Percentiles rank a stretch among this genome's conserved stretches.
Conservation (phyloP, 2,329 filamentous ascomycete genomes). For the Trichoderma lentiforme region DNA sequence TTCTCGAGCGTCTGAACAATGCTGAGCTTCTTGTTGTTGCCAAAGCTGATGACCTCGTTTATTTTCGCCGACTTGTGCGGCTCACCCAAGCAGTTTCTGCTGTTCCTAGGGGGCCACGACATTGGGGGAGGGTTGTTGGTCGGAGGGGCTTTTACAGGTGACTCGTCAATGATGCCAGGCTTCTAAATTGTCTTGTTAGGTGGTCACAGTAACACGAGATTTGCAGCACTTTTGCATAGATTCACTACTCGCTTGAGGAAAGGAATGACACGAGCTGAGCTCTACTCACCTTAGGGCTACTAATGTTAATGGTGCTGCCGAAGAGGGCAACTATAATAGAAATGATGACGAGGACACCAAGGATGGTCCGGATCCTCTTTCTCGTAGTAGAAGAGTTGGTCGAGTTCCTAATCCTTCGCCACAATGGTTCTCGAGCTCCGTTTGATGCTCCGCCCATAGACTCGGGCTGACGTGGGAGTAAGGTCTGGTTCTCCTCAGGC, state of each 20-base stretch:
- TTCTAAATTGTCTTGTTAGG: constrained; percentile 18
- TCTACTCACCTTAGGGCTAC: constrained; percentile 31
- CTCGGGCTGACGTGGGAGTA: constrained; percentile 44
- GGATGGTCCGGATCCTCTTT: constrained; percentile 29
- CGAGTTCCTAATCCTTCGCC: constrained; percentile 30
- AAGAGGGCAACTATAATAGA: constrained; percentile 32
- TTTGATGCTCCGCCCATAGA: constrained; percentile 41
- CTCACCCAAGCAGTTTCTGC: constrained; percentile 27
- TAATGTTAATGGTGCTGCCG: constrained; percentile 19
- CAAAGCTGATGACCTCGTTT: constrained; percentile 33
- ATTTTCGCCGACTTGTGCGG: constrained; percentile 22
- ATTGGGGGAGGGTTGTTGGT: constrained; percentile 23
- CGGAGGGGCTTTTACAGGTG: constrained; percentile 24
- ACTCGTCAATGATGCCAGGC: constrained; percentile 24
- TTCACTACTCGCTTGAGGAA: neutral
- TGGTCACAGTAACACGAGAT: neutral
- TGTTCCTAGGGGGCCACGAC: constrained; percentile 26
- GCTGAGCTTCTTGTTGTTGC: constrained; percentile 33
- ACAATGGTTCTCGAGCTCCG: constrained; percentile 26
- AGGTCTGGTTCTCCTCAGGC: constrained; percentile 40
- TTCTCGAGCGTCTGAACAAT: constrained; percentile 39
- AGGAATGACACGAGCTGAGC: neutral
- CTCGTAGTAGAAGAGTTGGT: constrained; percentile 23
- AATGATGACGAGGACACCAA: constrained; percentile 34
- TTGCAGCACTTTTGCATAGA: neutral